Evolutionary conservation across 495 filamentous ascomycete genomes (phyloP).

Genomic region (Daldinia grandis): DNA sequence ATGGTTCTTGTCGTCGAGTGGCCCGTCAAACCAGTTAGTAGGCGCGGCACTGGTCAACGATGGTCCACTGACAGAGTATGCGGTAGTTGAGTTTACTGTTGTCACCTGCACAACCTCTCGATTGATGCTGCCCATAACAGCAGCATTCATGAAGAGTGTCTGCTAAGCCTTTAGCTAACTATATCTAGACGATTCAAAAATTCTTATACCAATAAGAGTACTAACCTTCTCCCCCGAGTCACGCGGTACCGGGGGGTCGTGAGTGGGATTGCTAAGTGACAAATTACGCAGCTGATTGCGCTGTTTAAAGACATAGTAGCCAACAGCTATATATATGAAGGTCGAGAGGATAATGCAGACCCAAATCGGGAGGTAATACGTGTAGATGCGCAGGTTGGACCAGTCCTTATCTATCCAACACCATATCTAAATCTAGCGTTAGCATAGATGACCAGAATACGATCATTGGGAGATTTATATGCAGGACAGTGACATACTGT

Average conservation of each 20-base stretch:
- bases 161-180: slow-evolving; percentile 6
- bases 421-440: slow-evolving; percentile 65
- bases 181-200: not conserved
- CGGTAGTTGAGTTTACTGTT: slow-evolving; percentile 43
- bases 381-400: slow-evolving; percentile 75
- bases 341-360: slow-evolving; percentile 73
- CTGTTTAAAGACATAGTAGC: slow-evolving; percentile 70
- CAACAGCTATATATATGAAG: slow-evolving; percentile 75
- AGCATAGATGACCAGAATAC: not conserved
- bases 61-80: slow-evolving; percentile 12
- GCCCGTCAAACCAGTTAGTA: slow-evolving; percentile 42
- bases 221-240: slow-evolving; percentile 56
- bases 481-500: slow-evolving; percentile 53
- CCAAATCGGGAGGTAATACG: slow-evolving; percentile 90
- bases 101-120: slow-evolving; percentile 45
- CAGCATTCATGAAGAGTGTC: slow-evolving; percentile 43
- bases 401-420: slow-evolving; percentile 80
- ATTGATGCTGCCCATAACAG: slow-evolving; percentile 46
- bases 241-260: slow-evolving; percentile 28
- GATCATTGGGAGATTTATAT: not conserved
- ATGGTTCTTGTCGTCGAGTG: slow-evolving; percentile 28
- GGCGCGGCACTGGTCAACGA: slow-evolving; percentile 33
- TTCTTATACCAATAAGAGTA: not conserved
- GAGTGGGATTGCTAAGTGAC: slow-evolving; percentile 49
- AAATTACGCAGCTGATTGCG: slow-evolving; percentile 64